Base-by-base conservation (phyloP, 371 early-diverging fungal genomes). In the Capillidium rhysosporum region DNA sequence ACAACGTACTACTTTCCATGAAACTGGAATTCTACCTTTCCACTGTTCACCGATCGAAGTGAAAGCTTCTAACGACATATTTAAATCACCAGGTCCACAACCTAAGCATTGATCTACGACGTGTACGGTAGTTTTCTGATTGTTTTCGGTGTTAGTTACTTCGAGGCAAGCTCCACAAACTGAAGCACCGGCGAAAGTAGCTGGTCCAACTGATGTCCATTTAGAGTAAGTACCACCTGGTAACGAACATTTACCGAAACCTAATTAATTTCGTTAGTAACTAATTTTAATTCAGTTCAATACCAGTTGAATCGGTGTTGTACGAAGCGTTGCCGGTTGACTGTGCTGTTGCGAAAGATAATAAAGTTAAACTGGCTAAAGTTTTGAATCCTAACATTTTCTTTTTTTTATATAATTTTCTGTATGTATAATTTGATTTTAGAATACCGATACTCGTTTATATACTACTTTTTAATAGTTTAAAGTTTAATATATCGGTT, bases 51-150 rank as follows among this genome's bases (percentile, higher is more conserved):
- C 54, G 23, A 53, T 41, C n/a, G 8, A 14, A 28, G 12, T 41
- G 29, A 40, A 53, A 16, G 54, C 45, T 9, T 21, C 14, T 20
- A 40, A 16, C 12, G 18, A 40, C 41, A 53, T 43, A 21, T 44
- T 44, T 18, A 53, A 26, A 29, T 53, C 54, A 3, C 18, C 41
- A 9, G n/a, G 18, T 5, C 40, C 41, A 30, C 54, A 53, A 16
- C 54, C 40, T 21, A 53, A 7, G 29, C 54, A 53, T 29, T 53
- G 54, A 44, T 53, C 54, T 5, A 53, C 54, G n/a, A 53, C 54
- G 29, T 53, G 41, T 9, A 31, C 54, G 25, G 28, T 20, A 1
- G 28, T 28, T 14, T 21, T 53, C 29, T 39, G 12, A 18, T 44
- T 44, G 18, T 4, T 40, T 24, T 41, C 26, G 18, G 45, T 39